Conservation (phyloP, 139 green algal genomes). For the Pleodorina starrii region DNA sequence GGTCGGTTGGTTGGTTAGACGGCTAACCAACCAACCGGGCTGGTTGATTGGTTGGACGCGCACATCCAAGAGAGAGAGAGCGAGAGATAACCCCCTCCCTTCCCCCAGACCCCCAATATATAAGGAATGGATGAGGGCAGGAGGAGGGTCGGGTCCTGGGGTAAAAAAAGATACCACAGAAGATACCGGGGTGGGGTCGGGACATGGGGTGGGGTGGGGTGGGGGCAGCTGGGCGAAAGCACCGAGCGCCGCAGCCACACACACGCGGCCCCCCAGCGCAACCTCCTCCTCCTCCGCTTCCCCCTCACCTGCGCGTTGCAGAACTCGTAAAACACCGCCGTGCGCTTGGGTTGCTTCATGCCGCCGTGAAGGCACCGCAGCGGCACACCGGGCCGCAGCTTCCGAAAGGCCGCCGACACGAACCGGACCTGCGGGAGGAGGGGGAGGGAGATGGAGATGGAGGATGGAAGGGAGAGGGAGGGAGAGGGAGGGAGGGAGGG, state of each 20-base stretch:
- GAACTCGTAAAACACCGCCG: constrained; percentile 90
- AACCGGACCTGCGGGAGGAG: constrained; percentile 85
- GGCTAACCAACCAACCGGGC: no score
- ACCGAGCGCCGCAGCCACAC: neutral
- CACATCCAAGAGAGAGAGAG: no score
- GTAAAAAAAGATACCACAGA: neutral
- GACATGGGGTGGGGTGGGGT: neutral
- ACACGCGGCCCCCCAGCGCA: neutral
- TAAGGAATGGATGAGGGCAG: neutral
- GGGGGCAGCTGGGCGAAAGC: neutral
- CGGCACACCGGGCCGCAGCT: constrained; percentile 92
- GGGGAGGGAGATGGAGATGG: no score
- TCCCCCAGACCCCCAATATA: no score
- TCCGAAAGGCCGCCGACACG: constrained; percentile 92
- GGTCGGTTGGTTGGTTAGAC: no score
- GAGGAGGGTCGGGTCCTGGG: neutral
- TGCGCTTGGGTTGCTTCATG: constrained; percentile 97
- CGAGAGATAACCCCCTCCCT: no score
- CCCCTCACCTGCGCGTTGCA: constrained; percentile 62
- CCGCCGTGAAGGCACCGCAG: constrained; percentile 92
- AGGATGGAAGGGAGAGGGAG: no score
- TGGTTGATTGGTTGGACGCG: no score
- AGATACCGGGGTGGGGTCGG: neutral
- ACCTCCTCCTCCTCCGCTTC: neutral
- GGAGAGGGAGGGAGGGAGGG: no score